These are phyloP conservation scores for Fomitopsis serialis DNA, from an alignment of 768 basidiomycete genomes.

Conservation along the genomic window DNA sequence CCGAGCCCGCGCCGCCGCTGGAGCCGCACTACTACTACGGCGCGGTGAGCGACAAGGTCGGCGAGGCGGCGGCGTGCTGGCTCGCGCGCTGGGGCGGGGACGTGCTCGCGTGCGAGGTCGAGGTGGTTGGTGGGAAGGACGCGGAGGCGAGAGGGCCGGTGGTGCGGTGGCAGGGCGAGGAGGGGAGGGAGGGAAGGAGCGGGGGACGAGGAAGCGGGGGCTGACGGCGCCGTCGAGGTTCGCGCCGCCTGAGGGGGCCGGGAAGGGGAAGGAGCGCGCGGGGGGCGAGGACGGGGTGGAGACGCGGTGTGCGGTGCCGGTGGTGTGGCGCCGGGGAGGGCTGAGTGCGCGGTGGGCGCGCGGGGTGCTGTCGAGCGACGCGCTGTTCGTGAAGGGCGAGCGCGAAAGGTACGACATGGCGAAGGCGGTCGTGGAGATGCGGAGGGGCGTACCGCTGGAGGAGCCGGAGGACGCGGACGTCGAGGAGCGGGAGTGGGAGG, in stretches of 20 bases:
- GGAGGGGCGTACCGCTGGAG: slow-evolving; percentile 35
- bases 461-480: slow-evolving; percentile 37
- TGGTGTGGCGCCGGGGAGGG: slow-evolving; percentile 74
- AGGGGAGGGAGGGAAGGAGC: slow-evolving; percentile 6
- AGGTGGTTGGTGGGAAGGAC: background rate
- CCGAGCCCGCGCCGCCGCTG: slow-evolving; percentile 2
- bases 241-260: background rate
- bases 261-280: slow-evolving; percentile 5
- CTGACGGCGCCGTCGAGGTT: slow-evolving; percentile 22
- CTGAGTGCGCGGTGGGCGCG: slow-evolving; percentile 69
- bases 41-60: slow-evolving; percentile 86
- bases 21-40: slow-evolving; percentile 63
- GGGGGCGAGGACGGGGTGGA: background rate
- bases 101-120: slow-evolving; percentile 52
- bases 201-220: slow-evolving; percentile 22
- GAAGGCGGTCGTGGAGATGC: slow-evolving; percentile 66
- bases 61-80: slow-evolving; percentile 87
- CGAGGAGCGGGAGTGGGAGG: slow-evolving; percentile 68
- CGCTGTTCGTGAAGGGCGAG: slow-evolving; percentile 75
- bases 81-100: slow-evolving; percentile 81
- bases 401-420: slow-evolving; percentile 78
- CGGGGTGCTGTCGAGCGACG: slow-evolving; percentile 70
- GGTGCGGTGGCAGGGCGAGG: background rate
- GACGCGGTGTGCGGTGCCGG: slow-evolving; percentile 30
- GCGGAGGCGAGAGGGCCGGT: background rate